Evolutionary conservation across 257 asterid species (phyloP), one percentile per base, ranked within the genome.

Genomic region (Solanum sitiens): DNA sequence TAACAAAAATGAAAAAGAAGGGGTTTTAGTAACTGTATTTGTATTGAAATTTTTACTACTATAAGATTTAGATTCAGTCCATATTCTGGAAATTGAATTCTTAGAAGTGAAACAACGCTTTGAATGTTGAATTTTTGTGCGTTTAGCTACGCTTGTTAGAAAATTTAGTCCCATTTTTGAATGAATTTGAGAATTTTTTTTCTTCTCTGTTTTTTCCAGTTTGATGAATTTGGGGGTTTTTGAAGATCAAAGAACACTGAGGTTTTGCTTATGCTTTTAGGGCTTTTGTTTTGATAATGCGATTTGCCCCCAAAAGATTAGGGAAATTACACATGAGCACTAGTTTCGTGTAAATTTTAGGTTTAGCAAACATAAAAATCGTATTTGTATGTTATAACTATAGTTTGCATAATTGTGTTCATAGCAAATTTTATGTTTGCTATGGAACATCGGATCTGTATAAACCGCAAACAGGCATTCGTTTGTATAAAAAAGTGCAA

Each of bases 141-240:
- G 67, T 74, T 83, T 89, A 73, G 95, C 70, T 89, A 90, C 61
- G 87, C 82, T 72, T 87, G 86, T 72, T 32, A 87, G 59, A 70
- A 87, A 83, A 89, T 90, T 83, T 74, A 94, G 89, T 88, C 93
- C 90, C 94, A 93, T 92, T 65, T 63, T 65, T 39, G 3, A 44
- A 77, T 80, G 42, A 80, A 47, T 75, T 33, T 35, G 80, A 32
- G 42, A 32, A 27, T 7, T 33, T 33, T 65, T 65, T 71, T 18
- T 56, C 11, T 20, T 56, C 65, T 56, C 11, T 20, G 11, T 56
- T 56, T 56, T 20, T 56, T 20, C 65, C 65, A 20, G 65, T 71
- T 16, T 71, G 30, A 77, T 44, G 83, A 13, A n/a, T 76, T 42
- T 42, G 32, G 35, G 63, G 37, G 1, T 7, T 56, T 56, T 56